A percentile compares a stretch with the other conserved stretches of the same genome.
Conservation (phyloP, 441 rosid genomes). For the Aleurites moluccanus region DNA sequence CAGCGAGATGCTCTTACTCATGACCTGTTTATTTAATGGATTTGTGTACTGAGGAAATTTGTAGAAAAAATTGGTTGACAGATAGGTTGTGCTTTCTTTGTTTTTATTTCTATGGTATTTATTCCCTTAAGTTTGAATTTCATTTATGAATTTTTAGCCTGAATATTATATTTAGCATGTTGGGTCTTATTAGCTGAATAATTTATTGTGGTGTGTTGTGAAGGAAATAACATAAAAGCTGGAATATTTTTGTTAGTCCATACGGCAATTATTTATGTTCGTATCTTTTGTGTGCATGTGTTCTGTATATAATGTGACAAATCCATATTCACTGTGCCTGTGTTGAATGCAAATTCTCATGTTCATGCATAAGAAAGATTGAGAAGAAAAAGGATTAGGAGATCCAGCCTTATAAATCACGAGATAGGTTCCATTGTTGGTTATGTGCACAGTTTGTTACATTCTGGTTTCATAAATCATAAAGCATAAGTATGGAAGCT, state of each 20-base stretch:
- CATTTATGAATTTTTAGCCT: not conserved
- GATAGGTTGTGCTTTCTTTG: not conserved
- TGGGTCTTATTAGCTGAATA: not conserved
- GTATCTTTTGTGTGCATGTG: not conserved
- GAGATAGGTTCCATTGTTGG: not conserved
- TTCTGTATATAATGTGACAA: not conserved
- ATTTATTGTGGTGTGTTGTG: not conserved
- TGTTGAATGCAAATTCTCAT: not conserved
- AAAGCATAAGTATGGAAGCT: not conserved
- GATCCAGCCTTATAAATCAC: not conserved
- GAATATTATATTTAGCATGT: not conserved
- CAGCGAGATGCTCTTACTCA: not conserved
- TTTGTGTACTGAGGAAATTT: not conserved
- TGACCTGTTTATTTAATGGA: not conserved
- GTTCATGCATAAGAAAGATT: slow-evolving; percentile 3
- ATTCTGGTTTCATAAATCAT: not conserved
- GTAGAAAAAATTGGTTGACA: not conserved
- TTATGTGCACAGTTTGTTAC: not conserved
- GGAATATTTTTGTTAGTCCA: not conserved
- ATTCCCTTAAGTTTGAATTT: not conserved
- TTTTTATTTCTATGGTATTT: not conserved
- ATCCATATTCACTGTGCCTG: not conserved
- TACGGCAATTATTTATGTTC: not conserved
- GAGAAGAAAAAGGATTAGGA: not conserved
- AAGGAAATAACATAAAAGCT: not conserved